Conservation (phyloP, 176 grass and related monocot genomes). For the Musa schizocarpa region DNA sequence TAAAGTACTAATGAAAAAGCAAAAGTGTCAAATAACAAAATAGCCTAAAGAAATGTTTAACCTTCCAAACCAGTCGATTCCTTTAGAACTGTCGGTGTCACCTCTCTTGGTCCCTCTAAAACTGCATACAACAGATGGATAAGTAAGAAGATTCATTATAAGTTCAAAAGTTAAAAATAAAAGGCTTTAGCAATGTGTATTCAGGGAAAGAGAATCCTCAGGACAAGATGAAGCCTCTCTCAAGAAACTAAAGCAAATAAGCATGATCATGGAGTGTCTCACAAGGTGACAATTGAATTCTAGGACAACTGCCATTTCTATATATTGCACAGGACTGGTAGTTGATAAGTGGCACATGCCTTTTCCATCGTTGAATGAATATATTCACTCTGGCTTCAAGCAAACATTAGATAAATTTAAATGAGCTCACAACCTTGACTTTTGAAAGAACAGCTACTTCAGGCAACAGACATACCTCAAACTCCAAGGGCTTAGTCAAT, state of each 20-base stretch:
- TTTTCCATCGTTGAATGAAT: not conserved
- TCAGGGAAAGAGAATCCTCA: not conserved
- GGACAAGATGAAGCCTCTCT: not conserved
- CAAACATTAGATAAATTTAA: not conserved
- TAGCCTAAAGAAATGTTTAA: slow-evolving; percentile 14
- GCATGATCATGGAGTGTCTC: not conserved
- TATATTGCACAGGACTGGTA: not conserved
- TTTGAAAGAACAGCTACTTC: no score
- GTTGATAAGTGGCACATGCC: not conserved
- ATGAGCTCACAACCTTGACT: not conserved
- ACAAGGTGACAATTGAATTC: not conserved
- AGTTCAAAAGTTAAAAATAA: not conserved
- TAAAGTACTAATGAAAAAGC: not conserved
- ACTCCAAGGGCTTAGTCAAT: no score
- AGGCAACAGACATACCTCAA: no score
- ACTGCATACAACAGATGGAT: slow-evolving; percentile 35
- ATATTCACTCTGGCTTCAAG: not conserved
- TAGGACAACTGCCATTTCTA: not conserved
- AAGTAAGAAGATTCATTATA: slow-evolving; percentile 1
- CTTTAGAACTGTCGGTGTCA: slow-evolving; percentile 61
- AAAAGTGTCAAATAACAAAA: not conserved
- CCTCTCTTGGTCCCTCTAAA: slow-evolving; percentile 84
- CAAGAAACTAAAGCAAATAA: not conserved
- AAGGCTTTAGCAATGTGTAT: not conserved
- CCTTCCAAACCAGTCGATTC: slow-evolving; percentile 89